Evolutionary conservation across 371 early-diverging fungal genomes (phyloP).

Genomic region (Apophysomyces sp.): DNA sequence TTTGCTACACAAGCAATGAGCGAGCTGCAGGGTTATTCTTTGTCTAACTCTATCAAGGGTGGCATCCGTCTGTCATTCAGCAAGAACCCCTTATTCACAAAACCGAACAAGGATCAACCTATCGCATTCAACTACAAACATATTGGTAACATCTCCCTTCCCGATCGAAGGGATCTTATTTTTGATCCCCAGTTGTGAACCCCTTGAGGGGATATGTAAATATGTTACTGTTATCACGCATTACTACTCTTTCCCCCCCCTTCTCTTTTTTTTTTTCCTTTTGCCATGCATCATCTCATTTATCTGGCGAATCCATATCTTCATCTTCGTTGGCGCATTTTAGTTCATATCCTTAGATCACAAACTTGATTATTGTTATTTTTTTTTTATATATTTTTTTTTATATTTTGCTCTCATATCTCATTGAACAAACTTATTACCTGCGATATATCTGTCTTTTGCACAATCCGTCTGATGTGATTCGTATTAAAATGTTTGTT

Average conservation of each 20-base stretch:
- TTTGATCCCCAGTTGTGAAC: slow-evolving; percentile 3
- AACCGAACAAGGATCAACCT: slow-evolving; percentile 14
- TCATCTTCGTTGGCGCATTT: slow-evolving; percentile 2
- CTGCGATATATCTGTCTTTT: no score
- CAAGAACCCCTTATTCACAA: slow-evolving; percentile 78
- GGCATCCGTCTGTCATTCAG: slow-evolving; percentile 88
- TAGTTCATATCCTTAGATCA: neutral
- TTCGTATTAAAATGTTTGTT: no score
- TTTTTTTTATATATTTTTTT: neutral
- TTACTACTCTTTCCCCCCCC: neutral
- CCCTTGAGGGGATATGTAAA: slow-evolving; percentile 1
- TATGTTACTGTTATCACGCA: slow-evolving; percentile 2
- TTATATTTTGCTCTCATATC: neutral
- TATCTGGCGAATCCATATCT: neutral
- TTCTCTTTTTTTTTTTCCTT: neutral
- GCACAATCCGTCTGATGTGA: no score
- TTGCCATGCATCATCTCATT: slow-evolving; percentile 4
- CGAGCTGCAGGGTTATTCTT: slow-evolving; percentile 67
- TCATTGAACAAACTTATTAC: slow-evolving; percentile 3
- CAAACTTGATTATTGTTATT: neutral
- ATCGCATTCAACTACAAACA: neutral
- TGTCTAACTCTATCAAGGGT: slow-evolving; percentile 80
- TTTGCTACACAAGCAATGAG: slow-evolving; percentile 81
- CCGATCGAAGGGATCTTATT: neutral
- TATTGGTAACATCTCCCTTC: neutral